Percentiles rank a stretch among this genome's conserved stretches.
Evolutionary conservation across 2,329 filamentous ascomycete genomes (phyloP).

Genomic region (Sarocladium strictum): DNA sequence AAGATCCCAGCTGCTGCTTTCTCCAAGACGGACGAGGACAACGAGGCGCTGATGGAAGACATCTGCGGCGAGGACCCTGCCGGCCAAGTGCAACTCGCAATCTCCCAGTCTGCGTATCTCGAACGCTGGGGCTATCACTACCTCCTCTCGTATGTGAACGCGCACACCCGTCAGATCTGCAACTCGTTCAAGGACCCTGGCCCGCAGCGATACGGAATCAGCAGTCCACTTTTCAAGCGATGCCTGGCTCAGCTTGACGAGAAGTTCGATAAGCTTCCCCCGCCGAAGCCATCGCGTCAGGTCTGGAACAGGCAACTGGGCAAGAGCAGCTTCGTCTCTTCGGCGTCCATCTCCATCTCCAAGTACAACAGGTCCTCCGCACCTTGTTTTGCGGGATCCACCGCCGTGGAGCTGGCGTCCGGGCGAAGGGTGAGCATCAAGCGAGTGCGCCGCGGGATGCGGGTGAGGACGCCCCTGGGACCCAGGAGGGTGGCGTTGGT

Average conservation of each 20-base stretch:
- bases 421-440: slow-evolving; percentile 33
- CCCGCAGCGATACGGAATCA: slow-evolving; percentile 45
- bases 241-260: slow-evolving; percentile 44
- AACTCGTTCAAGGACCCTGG: slow-evolving; percentile 59
- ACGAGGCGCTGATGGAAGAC: slow-evolving; percentile 43
- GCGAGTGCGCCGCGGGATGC: slow-evolving; percentile 37
- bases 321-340: slow-evolving; percentile 15
- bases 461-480: slow-evolving; percentile 45
- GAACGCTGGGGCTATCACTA: slow-evolving; percentile 52
- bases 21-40: slow-evolving; percentile 33
- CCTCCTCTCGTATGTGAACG: slow-evolving; percentile 48
- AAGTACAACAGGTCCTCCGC: slow-evolving; percentile 34
- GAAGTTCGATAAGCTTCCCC: slow-evolving; percentile 41
- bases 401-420: slow-evolving; percentile 38
- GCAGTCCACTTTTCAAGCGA: slow-evolving; percentile 44
- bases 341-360: slow-evolving; percentile 31
- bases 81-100: slow-evolving; percentile 46
- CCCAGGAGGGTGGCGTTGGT: slow-evolving; percentile 42
- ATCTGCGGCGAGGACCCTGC: slow-evolving; percentile 34
- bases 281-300: slow-evolving; percentile 30
- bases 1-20: slow-evolving; percentile 28
- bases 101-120: slow-evolving; percentile 33
- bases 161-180: slow-evolving; percentile 51
- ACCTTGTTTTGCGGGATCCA: slow-evolving; percentile 49
- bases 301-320: background rate